These are phyloP conservation scores for Chrysoporthe puriensis DNA, from an alignment of 2,329 filamentous ascomycete genomes.

Conservation along the genomic window DNA sequence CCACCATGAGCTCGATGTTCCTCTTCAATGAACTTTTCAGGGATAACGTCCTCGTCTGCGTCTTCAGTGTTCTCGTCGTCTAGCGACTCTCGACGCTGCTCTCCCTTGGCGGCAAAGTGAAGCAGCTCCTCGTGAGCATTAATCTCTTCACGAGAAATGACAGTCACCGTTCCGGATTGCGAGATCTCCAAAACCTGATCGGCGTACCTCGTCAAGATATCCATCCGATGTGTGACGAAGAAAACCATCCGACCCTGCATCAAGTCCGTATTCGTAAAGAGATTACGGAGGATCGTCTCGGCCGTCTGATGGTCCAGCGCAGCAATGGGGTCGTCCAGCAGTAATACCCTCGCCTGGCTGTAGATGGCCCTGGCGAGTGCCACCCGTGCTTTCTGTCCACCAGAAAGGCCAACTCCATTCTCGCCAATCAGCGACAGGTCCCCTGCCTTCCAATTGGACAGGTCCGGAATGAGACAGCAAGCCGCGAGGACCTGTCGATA, in stretches of 20 bases:
- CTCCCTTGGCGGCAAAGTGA: constrained; percentile 39
- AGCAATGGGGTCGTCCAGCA: constrained; percentile 67
- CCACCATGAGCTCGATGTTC: constrained; percentile 75
- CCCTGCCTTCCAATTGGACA: constrained; percentile 58
- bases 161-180: constrained; percentile 43
- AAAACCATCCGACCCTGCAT: constrained; percentile 68
- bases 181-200: constrained; percentile 73
- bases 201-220: constrained; percentile 74
- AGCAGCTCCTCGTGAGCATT: constrained; percentile 47
- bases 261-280: constrained; percentile 46
- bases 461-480: constrained; percentile 60
- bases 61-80: constrained; percentile 33
- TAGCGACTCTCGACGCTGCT: constrained; percentile 40
- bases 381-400: constrained; percentile 66
- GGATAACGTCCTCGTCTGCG: constrained; percentile 39
- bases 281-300: constrained; percentile 63
- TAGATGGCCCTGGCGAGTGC: constrained; percentile 67
- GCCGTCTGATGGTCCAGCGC: constrained; percentile 66
- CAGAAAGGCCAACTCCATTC: constrained; percentile 65
- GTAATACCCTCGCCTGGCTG: constrained; percentile 57
- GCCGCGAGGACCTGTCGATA: constrained; percentile 66
- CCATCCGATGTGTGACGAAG: constrained; percentile 81
- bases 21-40: constrained; percentile 75
- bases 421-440: constrained; percentile 65
- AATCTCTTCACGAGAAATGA: constrained; percentile 31